Conservation (phyloP, 371 early-diverging fungal species). For the Syncephalastrum monosporum region DNA sequence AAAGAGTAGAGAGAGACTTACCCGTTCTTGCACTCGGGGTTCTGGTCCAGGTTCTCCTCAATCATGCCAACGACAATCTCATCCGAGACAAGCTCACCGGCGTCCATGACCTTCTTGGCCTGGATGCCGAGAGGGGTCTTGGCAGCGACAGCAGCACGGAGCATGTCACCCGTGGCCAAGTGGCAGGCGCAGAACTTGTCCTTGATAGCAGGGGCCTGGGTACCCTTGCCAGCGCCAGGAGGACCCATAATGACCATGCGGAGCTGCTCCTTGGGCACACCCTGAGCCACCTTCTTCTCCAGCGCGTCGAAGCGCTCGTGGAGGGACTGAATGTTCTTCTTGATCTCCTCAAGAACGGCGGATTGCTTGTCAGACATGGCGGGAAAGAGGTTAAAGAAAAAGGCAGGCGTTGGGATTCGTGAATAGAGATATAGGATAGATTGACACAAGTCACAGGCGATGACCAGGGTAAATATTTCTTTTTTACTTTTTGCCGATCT, state of each 20-base stretch:
- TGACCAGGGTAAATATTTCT: too few relatives aligned
- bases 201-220: conserved; percentile 95
- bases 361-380: conserved; percentile 46
- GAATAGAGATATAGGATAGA: too few relatives aligned
- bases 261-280: conserved; percentile 48
- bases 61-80: conserved; percentile 98
- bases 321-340: conserved; percentile 50
- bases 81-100: conserved; percentile 97
- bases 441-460: too few relatives aligned
- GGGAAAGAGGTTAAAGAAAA: conserved; percentile 13
- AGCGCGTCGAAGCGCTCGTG: conserved; percentile 50
- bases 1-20: conserved; percentile 27
- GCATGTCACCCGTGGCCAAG: conserved; percentile 99
- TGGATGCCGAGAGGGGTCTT: conserved; percentile 91
- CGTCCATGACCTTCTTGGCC: conserved; percentile 98
- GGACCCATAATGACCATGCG: conserved; percentile 98
- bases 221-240: conserved; percentile 98
- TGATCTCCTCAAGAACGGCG: conserved; percentile 55
- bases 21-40: conserved; percentile 92
- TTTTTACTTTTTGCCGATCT: too few relatives aligned
- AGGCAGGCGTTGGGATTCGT: background rate
- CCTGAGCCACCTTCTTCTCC: conserved; percentile 47
- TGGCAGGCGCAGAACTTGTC: conserved; percentile 95
- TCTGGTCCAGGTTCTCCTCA: conserved; percentile 89
- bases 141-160: conserved; percentile 93